phyloP scores from a whole-genome alignment of 1,284 basidiomycete genomes.

The Trametes pubescens region DNA sequence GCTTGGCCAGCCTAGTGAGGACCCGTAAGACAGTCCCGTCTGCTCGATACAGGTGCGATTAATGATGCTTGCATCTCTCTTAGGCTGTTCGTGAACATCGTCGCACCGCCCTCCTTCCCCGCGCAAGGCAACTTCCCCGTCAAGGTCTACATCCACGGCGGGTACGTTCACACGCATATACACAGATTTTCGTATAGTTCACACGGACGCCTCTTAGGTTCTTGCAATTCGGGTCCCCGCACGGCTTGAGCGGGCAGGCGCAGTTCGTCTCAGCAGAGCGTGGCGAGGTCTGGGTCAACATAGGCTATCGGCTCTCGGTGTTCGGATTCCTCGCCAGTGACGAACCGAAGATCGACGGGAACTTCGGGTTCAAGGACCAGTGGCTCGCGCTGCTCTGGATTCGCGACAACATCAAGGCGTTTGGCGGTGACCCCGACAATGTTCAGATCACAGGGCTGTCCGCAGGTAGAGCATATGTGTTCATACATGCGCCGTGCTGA shows the following conservation, averaged over 20 bases:
- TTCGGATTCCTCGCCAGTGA: constrained; percentile 79
- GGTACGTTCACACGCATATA: constrained; percentile 47
- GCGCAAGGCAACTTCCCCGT: constrained; percentile 62
- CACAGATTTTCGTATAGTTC: constrained; percentile 3
- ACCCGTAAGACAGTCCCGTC: constrained; percentile 55
- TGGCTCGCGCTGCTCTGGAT: constrained; percentile 73
- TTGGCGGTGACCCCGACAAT: constrained; percentile 69
- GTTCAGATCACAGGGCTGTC: constrained; percentile 74
- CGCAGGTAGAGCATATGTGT: constrained; percentile 61
- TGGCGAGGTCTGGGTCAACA: constrained; percentile 75
- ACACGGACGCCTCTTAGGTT: constrained; percentile 56
- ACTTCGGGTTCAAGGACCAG: constrained; percentile 84
- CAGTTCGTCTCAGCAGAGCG: constrained; percentile 72
- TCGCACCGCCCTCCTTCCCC: constrained; percentile 65
- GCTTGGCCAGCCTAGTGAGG: constrained; percentile 71
- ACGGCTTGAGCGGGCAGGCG: constrained; percentile 61
- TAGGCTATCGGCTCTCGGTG: constrained; percentile 75
- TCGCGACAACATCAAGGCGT: constrained; percentile 61
- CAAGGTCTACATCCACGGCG: constrained; percentile 80
- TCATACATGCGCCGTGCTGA: not conserved
- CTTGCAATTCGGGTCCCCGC: constrained; percentile 82
- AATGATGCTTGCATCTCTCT: not conserved
- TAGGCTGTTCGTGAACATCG: constrained; percentile 76
- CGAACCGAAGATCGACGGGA: constrained; percentile 65
- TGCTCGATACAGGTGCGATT: constrained; percentile 7